These are phyloP conservation scores for Kwoniella botswanensis DNA, from an alignment of 768 basidiomycete species.

Conservation along the genomic window DNA sequence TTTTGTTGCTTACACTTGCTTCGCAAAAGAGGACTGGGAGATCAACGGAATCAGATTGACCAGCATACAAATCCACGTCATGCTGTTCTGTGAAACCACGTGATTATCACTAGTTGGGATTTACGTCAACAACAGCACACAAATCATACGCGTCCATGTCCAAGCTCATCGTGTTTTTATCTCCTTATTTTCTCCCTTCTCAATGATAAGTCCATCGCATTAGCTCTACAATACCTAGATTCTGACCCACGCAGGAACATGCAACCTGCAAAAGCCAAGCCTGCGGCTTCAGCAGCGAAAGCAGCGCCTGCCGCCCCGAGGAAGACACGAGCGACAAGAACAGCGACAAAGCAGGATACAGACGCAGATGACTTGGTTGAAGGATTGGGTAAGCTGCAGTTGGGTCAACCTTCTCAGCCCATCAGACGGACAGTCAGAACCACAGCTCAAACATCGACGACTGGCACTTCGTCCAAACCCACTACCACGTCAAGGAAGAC, in stretches of 20 bases:
- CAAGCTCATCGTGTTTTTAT: no score
- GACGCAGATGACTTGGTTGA: slow-evolving; percentile 20
- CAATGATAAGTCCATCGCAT: no score
- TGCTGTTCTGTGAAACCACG: not conserved
- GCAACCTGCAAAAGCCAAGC: slow-evolving; percentile 9
- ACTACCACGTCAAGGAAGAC: not conserved
- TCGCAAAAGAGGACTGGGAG: slow-evolving; percentile 4
- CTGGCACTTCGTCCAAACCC: not conserved
- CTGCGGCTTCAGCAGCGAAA: not conserved
- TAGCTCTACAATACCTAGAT: no score
- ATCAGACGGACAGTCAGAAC: not conserved
- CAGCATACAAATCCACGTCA: not conserved
- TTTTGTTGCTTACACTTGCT: not conserved
- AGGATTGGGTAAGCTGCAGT: slow-evolving; percentile 17
- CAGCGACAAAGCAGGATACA: slow-evolving; percentile 5
- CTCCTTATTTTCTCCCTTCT: not conserved
- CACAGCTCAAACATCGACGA: not conserved
- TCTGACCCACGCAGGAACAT: not conserved
- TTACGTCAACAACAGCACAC: slow-evolving; percentile 6
- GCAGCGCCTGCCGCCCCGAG: not conserved
- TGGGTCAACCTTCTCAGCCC: slow-evolving; percentile 13
- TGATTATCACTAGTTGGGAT: slow-evolving; percentile 1
- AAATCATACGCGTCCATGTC: no score
- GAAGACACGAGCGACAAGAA: not conserved
- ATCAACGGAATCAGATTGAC: slow-evolving; percentile 8